Evolutionary conservation across 1,139 yeast genomes (phyloP), one percentile per base, ranked within the genome.

Genomic region (Yamadazyma triangularis): DNA sequence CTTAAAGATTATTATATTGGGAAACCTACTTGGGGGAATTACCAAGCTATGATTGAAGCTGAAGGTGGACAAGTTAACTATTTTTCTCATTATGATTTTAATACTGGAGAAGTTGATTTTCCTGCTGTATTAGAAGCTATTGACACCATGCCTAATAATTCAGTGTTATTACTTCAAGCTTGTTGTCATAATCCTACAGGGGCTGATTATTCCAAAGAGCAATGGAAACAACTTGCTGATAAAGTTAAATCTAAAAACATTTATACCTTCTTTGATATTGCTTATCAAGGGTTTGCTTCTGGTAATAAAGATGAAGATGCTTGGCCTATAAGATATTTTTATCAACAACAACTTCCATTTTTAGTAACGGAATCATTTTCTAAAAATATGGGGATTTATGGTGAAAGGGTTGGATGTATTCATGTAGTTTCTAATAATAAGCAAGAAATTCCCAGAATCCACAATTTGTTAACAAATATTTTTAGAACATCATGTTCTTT

Each of bases 131-230:
- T 52, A 24, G 34, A 37, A 4, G 56, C 67, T 4, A 44, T 66
- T 35, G 45, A 53, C 4, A 19, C 41, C 1, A 70, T 68, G 12
- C 58, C 62, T 2, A 35, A 29, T 14, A 43, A 51, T 15, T 53
- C 70, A 0, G 59, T 62, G 9, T 60, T 67, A 33, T 63, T 89
- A 34, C 70, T 89, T 39, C 97, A 89, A 60, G 95, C 95, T 4
- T 88, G 96, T 53, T 93, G 96, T 50, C 97, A 89, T 66, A 89
- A 89, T 61, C 97, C 97, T 25, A 89, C 96, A 10, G 97, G 96
- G 20, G 78, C 89, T 41, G 97, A 89, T 55, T 93, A 94, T 39
- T 71, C 85, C 9, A 59, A 60, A 29, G 84, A 79, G 30, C 89
- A 89, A 54, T 89, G 96, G 96, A 64, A 64, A 37, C 57, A 71